phyloP scores from a whole-genome alignment of 352 stramenopile species.

The Phytophthora sansomeana region DNA sequence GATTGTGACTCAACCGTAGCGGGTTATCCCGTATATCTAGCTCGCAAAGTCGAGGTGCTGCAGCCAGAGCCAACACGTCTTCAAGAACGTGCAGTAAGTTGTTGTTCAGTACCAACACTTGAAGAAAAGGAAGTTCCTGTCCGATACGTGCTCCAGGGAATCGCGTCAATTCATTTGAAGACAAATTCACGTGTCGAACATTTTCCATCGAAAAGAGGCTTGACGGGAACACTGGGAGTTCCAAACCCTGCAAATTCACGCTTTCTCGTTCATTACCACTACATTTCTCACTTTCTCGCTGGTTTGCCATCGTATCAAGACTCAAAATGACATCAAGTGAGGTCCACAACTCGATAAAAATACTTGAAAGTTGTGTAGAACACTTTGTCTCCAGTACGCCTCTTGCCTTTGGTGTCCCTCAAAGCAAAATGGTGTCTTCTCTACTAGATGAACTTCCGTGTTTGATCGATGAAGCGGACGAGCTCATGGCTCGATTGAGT shows the following conservation, averaged over 20 bases:
- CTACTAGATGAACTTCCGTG: conserved; percentile 72
- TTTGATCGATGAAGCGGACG: conserved; percentile 65
- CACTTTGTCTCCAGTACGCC: not conserved
- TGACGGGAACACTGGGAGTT: conserved; percentile 47
- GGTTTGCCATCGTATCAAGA: conserved; percentile 15
- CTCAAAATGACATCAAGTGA: not conserved
- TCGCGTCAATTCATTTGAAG: conserved; percentile 62
- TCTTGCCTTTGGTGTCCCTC: conserved; percentile 1
- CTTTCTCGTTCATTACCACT: conserved; percentile 44
- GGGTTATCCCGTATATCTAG: conserved; percentile 68
- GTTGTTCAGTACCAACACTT: conserved; percentile 57
- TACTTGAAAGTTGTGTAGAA: conserved; percentile 13
- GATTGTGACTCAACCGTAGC: conserved; percentile 66
- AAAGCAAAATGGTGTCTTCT: conserved; percentile 51
- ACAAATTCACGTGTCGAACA: conserved; percentile 64
- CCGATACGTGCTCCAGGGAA: conserved; percentile 62
- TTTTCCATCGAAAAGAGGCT: conserved; percentile 65
- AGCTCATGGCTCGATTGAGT: conserved; percentile 59
- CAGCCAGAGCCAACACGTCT: conserved; percentile 64
- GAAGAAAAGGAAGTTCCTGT: conserved; percentile 48
- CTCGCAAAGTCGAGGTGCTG: conserved; percentile 53
- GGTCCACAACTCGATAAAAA: conserved; percentile 25
- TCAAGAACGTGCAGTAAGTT: conserved; percentile 75
- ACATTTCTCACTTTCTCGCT: conserved; percentile 5
- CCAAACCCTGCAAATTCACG: conserved; percentile 44